A percentile compares a stretch with the other conserved stretches of the same genome.
These are phyloP conservation scores for Rubus parviflorus DNA, from an alignment of 306 rosid genomes.

Conservation along the genomic window DNA sequence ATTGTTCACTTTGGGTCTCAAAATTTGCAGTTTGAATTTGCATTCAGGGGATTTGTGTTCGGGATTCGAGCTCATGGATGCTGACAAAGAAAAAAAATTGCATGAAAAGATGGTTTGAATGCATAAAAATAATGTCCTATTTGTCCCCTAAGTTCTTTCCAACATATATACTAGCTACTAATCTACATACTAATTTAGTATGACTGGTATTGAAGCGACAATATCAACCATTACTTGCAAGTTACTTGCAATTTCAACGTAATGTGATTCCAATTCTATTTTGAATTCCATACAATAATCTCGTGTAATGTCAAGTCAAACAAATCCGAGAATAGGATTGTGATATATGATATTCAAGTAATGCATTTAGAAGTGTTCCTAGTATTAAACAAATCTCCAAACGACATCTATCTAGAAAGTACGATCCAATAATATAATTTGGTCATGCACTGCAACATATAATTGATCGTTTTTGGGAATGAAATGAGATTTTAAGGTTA, in stretches of 20 bases:
- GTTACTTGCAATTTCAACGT: not conserved
- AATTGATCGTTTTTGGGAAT: too few species aligned
- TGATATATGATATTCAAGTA: not conserved
- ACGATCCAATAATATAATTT: not conserved
- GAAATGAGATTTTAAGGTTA: too few species aligned
- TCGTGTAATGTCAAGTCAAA: slow-evolving; percentile 1
- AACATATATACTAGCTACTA: not conserved
- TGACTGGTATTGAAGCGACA: not conserved
- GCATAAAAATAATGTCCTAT: not conserved
- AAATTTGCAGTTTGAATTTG: too few species aligned
- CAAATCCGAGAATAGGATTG: not conserved
- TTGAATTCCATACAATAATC: not conserved
- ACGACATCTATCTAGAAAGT: not conserved
- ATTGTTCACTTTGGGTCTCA: too few species aligned
- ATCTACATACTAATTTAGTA: not conserved
- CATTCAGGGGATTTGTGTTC: too few species aligned
- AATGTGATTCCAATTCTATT: not conserved
- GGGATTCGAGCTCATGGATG: too few species aligned
- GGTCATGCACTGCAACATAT: not conserved
- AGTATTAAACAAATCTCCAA: not conserved
- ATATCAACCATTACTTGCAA: slow-evolving; percentile 1
- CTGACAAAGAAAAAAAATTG: not conserved
- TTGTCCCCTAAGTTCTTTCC: not conserved
- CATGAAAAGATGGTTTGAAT: not conserved
- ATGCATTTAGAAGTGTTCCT: not conserved